Conservation (phyloP, 2,329 filamentous ascomycete genomes). For the Cordyceps cicadae region DNA sequence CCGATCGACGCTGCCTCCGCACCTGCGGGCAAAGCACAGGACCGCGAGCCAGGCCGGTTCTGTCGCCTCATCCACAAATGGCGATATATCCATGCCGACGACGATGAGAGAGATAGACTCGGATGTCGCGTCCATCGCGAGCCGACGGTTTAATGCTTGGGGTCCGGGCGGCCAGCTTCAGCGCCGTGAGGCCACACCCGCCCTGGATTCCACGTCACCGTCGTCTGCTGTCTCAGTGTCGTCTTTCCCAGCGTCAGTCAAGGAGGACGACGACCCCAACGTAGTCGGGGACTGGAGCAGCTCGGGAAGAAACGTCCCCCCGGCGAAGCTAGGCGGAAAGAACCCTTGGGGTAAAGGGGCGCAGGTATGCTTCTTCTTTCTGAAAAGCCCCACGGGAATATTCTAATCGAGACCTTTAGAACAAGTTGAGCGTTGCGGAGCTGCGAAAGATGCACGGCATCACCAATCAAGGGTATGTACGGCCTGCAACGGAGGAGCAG, state of each 20-base stretch:
- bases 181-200: not conserved
- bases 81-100: not conserved
- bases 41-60: not conserved
- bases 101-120: constrained; percentile 3
- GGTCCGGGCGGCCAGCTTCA: not conserved
- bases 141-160: constrained; percentile 6
- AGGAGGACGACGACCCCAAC: not conserved
- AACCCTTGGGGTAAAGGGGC: not conserved
- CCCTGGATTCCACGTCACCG: too few relatives aligned
- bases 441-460: not conserved
- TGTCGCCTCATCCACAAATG: not conserved
- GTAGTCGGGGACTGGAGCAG: not conserved
- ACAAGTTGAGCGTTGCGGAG: not conserved
- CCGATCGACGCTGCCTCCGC: not conserved
- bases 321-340: not conserved
- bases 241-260: not conserved
- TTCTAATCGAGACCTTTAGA: not conserved
- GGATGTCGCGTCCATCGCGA: not conserved
- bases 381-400: not conserved
- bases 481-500: not conserved
- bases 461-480: not conserved
- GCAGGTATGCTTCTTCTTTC: not conserved
- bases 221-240: not conserved
- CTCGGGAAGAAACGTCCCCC: not conserved
- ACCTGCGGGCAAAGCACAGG: not conserved